A percentile compares a stretch with the other conserved stretches of the same genome.
These are phyloP conservation scores for Ogataea pignaliae DNA, from an alignment of 805 yeast species.

Conservation along the genomic window DNA sequence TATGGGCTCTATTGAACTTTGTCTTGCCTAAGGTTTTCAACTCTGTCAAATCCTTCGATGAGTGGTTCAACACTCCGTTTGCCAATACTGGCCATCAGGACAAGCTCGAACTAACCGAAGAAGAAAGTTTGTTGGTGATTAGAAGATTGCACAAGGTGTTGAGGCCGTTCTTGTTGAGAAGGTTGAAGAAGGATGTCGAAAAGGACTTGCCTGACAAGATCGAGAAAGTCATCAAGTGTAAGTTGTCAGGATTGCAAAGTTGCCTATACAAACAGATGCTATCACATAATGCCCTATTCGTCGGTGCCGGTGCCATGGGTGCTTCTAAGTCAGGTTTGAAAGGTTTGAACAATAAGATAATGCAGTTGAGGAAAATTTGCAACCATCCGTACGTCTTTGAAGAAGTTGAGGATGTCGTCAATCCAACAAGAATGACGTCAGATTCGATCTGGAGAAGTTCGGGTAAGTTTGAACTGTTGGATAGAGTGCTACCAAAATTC, in stretches of 20 bases:
- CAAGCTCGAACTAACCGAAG: conserved; percentile 76
- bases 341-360: conserved; percentile 75
- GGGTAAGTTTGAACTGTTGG: conserved; percentile 78
- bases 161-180: conserved; percentile 78
- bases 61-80: conserved; percentile 87
- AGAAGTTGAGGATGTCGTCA: conserved; percentile 68
- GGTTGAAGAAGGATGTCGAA: conserved; percentile 84
- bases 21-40: conserved; percentile 82
- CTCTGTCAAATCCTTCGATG: conserved; percentile 81
- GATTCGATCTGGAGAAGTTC: conserved; percentile 70
- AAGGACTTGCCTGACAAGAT: conserved; percentile 82
- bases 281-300: conserved; percentile 61
- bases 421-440: conserved; percentile 58
- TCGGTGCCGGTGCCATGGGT: conserved; percentile 55
- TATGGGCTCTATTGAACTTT: conserved; percentile 80
- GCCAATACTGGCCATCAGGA: conserved; percentile 83
- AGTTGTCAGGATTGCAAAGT: conserved; percentile 66
- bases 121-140: conserved; percentile 76
- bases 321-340: conserved; percentile 63
- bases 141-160: conserved; percentile 83
- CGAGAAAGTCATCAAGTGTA: conserved; percentile 78
- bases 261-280: conserved; percentile 74
- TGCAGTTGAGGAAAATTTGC: conserved; percentile 83
- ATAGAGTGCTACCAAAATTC: conserved; percentile 70
- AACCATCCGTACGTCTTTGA: conserved; percentile 87